These are phyloP conservation scores for Penicillium steckii DNA, from an alignment of 495 filamentous ascomycete genomes.

Conservation along the genomic window DNA sequence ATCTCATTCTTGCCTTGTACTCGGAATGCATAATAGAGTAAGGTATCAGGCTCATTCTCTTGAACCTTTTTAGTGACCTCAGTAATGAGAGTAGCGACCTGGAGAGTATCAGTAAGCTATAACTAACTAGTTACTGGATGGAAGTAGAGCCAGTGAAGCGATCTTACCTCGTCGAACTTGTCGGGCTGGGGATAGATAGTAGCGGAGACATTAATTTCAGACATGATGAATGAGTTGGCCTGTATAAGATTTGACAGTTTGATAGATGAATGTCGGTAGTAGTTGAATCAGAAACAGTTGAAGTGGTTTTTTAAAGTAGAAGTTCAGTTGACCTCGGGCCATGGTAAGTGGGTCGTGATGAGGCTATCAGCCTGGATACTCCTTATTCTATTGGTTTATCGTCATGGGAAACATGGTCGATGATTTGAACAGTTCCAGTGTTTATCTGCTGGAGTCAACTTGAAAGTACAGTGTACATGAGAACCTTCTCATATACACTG, in stretches of 20 bases:
- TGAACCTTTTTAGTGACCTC: constrained; percentile 29
- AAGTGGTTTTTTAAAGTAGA: neutral
- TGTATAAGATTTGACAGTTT: neutral
- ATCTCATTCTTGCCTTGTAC: constrained; percentile 30
- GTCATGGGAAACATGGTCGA: neutral
- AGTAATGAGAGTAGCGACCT: constrained; percentile 25
- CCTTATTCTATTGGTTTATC: neutral
- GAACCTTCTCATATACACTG: neutral
- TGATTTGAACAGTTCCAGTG: neutral
- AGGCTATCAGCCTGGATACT: constrained; percentile 16
- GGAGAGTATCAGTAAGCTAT: neutral
- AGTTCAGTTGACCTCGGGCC: constrained; percentile 4
- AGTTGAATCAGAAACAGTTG: too few species aligned
- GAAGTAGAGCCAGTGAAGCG: neutral
- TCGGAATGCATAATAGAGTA: constrained; percentile 31
- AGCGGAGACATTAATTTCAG: constrained; percentile 31
- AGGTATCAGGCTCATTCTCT: constrained; percentile 32
- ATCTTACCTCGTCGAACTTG: constrained; percentile 31
- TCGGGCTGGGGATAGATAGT: constrained; percentile 31
- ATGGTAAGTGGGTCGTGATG: constrained; percentile 8
- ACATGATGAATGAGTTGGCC: constrained; percentile 16
- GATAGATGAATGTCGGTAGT: neutral
- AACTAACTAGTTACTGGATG: neutral
- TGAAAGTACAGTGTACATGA: too few species aligned
- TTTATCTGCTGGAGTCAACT: too few species aligned